Evolutionary conservation across 371 early-diverging fungal species (phyloP).

Genomic region (Mortierella sp.): DNA sequence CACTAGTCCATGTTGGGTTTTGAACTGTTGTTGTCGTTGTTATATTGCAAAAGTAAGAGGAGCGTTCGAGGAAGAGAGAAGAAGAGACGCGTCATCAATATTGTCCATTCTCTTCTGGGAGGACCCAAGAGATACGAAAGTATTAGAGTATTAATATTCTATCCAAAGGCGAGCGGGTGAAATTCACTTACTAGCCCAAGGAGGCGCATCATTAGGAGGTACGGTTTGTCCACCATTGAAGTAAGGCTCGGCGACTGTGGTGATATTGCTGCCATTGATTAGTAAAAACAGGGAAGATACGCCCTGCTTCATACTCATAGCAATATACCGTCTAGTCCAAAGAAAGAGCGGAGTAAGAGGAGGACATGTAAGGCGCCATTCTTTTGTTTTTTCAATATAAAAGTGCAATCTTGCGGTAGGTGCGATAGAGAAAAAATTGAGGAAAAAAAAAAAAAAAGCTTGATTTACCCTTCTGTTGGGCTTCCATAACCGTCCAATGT

Average conservation of each 20-base stretch:
- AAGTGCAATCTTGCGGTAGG: no score
- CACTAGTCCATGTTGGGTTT: conserved; percentile 21
- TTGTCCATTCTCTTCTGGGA: neutral
- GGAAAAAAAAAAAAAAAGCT: neutral
- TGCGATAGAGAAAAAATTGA: neutral
- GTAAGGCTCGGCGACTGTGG: neutral
- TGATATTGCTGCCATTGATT: conserved; percentile 1
- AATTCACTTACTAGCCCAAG: conserved; percentile 24
- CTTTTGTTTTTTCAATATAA: no score
- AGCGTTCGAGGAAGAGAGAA: neutral
- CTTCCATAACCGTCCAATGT: conserved; percentile 6
- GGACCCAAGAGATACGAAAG: no score
- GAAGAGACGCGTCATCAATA: no score
- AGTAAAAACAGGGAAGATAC: conserved; percentile 3
- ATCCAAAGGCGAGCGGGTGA: no score
- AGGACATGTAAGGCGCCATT: no score
- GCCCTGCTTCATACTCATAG: conserved; percentile 11
- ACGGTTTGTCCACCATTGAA: conserved; percentile 15
- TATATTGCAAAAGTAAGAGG: neutral
- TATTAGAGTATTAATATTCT: no score
- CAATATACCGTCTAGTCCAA: conserved; percentile 7
- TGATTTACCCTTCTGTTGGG: conserved; percentile 6
- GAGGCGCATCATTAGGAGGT: conserved; percentile 17
- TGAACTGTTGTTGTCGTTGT: conserved; percentile 14
- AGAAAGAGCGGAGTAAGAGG: no score